Percentiles rank a stretch among this genome's conserved stretches.
These are phyloP conservation scores for Sedum album DNA, from an alignment of 164 flowering plant genomes.

Conservation along the genomic window DNA sequence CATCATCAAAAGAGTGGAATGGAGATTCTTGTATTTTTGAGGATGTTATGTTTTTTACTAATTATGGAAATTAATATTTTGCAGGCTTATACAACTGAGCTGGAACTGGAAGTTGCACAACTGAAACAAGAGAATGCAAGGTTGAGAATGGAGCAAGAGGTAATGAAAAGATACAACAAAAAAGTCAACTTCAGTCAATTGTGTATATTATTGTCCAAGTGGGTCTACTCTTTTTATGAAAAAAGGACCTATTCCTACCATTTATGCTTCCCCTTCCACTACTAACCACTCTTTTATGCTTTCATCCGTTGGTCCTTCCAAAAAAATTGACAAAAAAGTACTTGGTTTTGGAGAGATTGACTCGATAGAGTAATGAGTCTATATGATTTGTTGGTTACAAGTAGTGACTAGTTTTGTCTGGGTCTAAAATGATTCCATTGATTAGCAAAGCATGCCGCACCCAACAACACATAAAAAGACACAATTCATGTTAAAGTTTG, in stretches of 20 bases:
- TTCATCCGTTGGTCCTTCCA: not conserved
- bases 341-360: too few species aligned
- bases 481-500: too few species aligned
- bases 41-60: not conserved
- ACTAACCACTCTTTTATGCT: not conserved
- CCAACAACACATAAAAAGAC: too few species aligned
- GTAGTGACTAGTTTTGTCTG: too few species aligned
- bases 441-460: too few species aligned
- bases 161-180: conserved; percentile 4
- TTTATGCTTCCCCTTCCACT: not conserved
- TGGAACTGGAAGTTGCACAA: conserved; percentile 37
- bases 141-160: conserved; percentile 32
- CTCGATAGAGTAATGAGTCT: too few species aligned
- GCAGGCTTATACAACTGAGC: conserved; percentile 46
- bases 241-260: too few species aligned
- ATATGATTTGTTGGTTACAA: too few species aligned
- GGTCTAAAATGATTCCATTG: too few species aligned
- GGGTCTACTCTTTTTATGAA: not conserved
- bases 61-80: not conserved
- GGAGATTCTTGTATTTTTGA: not conserved
- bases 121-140: conserved; percentile 41
- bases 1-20: not conserved
- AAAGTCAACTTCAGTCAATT: not conserved
- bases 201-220: not conserved
- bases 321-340: too few species aligned